These are phyloP conservation scores for Aschersonia sp. DNA, from an alignment of 2,329 filamentous ascomycete species.

Conservation along the genomic window DNA sequence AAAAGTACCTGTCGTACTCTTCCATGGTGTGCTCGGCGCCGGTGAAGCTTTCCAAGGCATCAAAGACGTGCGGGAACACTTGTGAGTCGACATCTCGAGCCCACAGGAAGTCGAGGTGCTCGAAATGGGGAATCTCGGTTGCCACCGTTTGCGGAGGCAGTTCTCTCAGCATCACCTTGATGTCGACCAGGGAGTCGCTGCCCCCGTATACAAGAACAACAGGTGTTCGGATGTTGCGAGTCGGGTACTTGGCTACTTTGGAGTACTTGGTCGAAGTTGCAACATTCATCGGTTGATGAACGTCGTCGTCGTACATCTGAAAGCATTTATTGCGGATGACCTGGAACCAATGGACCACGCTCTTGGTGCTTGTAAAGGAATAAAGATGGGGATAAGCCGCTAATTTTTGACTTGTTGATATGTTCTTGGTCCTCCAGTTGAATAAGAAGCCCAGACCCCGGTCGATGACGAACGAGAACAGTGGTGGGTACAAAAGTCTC, in stretches of 20 bases:
- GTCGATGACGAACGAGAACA: slow-evolving; percentile 83
- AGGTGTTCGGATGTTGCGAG: slow-evolving; percentile 90
- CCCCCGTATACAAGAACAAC: slow-evolving; percentile 90
- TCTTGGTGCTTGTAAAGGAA: slow-evolving; percentile 93
- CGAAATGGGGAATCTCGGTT: slow-evolving; percentile 80
- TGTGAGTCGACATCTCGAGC: slow-evolving; percentile 68
- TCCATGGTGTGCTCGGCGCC: slow-evolving; percentile 41
- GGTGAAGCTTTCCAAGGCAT: slow-evolving; percentile 64
- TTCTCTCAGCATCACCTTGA: slow-evolving; percentile 81
- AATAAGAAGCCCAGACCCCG: slow-evolving; percentile 71
- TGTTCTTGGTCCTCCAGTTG: slow-evolving; percentile 77
- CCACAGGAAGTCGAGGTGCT: slow-evolving; percentile 96
- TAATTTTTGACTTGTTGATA: slow-evolving; percentile 74
- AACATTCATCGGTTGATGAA: slow-evolving; percentile 61
- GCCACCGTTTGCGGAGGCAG: slow-evolving; percentile 74
- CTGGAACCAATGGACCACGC: slow-evolving; percentile 97
- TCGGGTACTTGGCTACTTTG: slow-evolving; percentile 92
- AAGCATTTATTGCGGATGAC: slow-evolving; percentile 94
- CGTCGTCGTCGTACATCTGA: slow-evolving; percentile 97
- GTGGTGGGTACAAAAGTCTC: slow-evolving; percentile 82
- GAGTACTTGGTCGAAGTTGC: slow-evolving; percentile 70
- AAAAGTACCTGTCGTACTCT: slow-evolving; percentile 44
- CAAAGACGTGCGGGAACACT: slow-evolving; percentile 85
- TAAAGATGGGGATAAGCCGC: slow-evolving; percentile 93
- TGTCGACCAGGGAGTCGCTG: slow-evolving; percentile 86